Conservation (phyloP, 495 filamentous ascomycete genomes). For the Podospora fimiseda region DNA sequence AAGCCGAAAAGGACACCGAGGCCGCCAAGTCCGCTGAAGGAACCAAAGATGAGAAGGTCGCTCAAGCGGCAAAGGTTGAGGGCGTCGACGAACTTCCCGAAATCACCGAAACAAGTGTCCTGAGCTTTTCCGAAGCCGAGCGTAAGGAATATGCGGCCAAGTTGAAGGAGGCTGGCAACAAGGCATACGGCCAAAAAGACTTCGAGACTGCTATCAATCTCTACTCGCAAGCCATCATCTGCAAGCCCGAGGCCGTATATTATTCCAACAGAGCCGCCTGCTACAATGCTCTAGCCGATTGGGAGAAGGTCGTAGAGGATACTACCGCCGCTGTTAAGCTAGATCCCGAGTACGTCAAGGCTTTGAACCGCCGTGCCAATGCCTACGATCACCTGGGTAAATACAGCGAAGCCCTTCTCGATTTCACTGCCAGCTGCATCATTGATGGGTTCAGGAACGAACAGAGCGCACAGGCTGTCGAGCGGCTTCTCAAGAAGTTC, state of each 20-base stretch:
- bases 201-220: slow-evolving; percentile 87
- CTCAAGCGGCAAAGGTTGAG: slow-evolving; percentile 48
- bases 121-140: slow-evolving; percentile 60
- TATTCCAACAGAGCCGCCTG: slow-evolving; percentile 98
- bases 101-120: slow-evolving; percentile 73
- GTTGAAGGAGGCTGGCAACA: slow-evolving; percentile 93
- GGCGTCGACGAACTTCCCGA: slow-evolving; percentile 74
- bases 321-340: slow-evolving; percentile 89
- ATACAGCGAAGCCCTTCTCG: slow-evolving; percentile 90
- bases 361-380: slow-evolving; percentile 88
- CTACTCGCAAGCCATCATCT: slow-evolving; percentile 91
- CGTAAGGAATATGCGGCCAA: slow-evolving; percentile 80
- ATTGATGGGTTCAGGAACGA: slow-evolving; percentile 95
- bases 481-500: slow-evolving; percentile 92
- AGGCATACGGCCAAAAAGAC: slow-evolving; percentile 88
- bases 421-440: slow-evolving; percentile 98
- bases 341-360: slow-evolving; percentile 95
- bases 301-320: slow-evolving; percentile 96
- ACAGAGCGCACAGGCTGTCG: slow-evolving; percentile 77
- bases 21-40: slow-evolving; percentile 18
- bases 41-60: slow-evolving; percentile 18
- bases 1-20: slow-evolving; percentile 43
- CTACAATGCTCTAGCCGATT: slow-evolving; percentile 84
- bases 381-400: slow-evolving; percentile 89
- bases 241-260: slow-evolving; percentile 95